Base-by-base conservation (phyloP, 2,329 filamentous ascomycete genomes). In the Arthrobotrys pseudoclavata region DNA sequence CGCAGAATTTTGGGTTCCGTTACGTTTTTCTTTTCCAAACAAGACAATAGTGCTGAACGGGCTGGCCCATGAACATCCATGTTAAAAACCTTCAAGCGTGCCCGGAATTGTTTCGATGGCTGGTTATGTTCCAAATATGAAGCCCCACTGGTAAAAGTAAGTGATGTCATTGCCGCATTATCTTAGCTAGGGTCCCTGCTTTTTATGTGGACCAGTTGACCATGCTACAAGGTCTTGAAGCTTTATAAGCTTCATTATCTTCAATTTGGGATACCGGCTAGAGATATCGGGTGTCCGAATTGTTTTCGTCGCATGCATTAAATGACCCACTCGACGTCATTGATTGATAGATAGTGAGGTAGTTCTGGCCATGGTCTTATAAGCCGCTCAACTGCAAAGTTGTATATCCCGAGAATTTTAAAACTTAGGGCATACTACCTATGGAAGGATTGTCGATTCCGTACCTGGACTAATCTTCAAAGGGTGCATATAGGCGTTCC, bases 151-250 rank as follows among this genome's bases (percentile, higher is more conserved):
- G 34, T 12, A 10, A 4, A 60, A 24, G 13, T 22, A 18, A n/a
- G 22, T 74, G 71, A 76, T 69, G 71, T 76, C 71, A 64, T 37
- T 61, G 24, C 62, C 34, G 22, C 45, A 45, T 52, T 52, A 18
- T 15, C 47, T 24, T 26, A 18, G 52, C 63, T 57, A 29, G 47
- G 47, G 52, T 13, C 26, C 37, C 20, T 47, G 69, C 42, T 37
- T 42, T 22, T 50, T 18, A 45, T 47, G 29, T 24, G 15, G 40
- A 26, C 48, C 50, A 5, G 31, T 57, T 37, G 24, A 34, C 52
- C 31, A 48, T 48, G n/a, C 7, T 20, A 37, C 45, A 22, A 10
- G 45, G 20, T 48, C 45, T 15, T 15, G 20, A 24, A 42, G 20
- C 24, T 31, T n/a, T 18, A 4, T 12, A 13, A 20, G 52, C 55